Base-by-base conservation (phyloP, 495 filamentous ascomycete species). In the Penicillium ochrochloron region DNA sequence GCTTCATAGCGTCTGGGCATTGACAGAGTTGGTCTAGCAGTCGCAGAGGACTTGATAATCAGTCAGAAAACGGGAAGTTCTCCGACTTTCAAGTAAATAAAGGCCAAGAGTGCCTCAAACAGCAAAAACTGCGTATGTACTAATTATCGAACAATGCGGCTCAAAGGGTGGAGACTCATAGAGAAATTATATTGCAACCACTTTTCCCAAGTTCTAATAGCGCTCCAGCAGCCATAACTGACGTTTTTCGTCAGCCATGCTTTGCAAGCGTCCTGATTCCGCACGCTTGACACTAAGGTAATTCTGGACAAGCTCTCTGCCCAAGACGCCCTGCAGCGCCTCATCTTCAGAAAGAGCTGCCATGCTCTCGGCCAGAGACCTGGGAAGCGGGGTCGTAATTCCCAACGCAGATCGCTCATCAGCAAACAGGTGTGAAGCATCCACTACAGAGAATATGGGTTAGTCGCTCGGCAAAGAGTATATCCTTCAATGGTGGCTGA, bases 151-250 rank as follows among this genome's bases (percentile, higher is more conserved):
- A 12, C 2, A 37, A 12, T 37, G 35, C 10, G 35, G 35, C 35
- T 37, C 5, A 44, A 21, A 48, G 11, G 10, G 23, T 48, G 44
- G 21, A 5, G 6, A 44, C 42, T 7, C 29, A 8, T 17, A 1
- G 31, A 11, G 5, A 17, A 37, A 56, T n/a, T 23, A n/a, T 23
- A 19, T 21, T 54, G 31, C 10, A 14, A 10, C 29, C 52, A 29
- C 12, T 54, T 19, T 35, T 1, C 15, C 14, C 52, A 12, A 3
- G 8, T 17, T 42, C 79, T 66, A 81, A 57, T 80, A 81, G 46
- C 75, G 75, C 72, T 91, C 87, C 46, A 90, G 73, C 35, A 91
- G 64, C 88, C 88, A 92, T 52, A 75, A 64, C 62, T 83, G 73
- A 48, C 82, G 78, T 48, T 81, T 66, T 2, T 82, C 78, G 33